Base-by-base conservation (phyloP, 2,329 filamentous ascomycete species). In the Fusarium sp. region DNA sequence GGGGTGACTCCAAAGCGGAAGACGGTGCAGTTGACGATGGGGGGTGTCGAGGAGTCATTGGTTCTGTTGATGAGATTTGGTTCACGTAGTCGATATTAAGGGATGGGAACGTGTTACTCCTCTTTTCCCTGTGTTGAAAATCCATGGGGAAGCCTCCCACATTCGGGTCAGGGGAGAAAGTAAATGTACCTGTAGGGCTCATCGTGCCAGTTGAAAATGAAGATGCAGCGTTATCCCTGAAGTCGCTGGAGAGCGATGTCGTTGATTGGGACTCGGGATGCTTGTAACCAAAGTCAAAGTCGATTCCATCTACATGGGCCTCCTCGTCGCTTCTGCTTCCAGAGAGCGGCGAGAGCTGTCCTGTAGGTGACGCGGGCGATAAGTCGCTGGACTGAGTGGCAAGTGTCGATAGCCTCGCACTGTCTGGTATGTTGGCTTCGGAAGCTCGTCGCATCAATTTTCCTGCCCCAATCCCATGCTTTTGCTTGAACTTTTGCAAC, bases 401-500 rank as follows among this genome's bases (percentile, higher is more conserved):
- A 29, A 88, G 77, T 27, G 85, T 86, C 68, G 86, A 87, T 68
- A 88, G 82, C 59, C 88, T 86, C 25, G 87, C 87, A 63, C 86
- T 88, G 74, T 93, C 91, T 1, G 90, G 87, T 57, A 95, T 92
- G 77, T 93, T 94, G 40, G 90, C 87, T 77, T 90, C 89, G 5
- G 88, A 90, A 9, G 88, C 88, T 58, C 89, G 82, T 46, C 89
- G 83, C 67, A 84, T 83, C 40, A 89, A 76, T 64, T 83, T 85
- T 18, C 81, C 83, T 18, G 81, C 82, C 18, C 80, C 83, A 59
- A 89, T 82, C 30, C 82, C 90, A 78, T 97, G 91, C 82, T 95
- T 97, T 78, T 94, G 89, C 84, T 98, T 97, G 85, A 98, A 98
- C 78, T 96, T 97, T 77, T 97, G 94, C 34, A 98, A 86, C 95